These are phyloP conservation scores for Dactylonectria estremocensis DNA, from an alignment of 2,329 filamentous ascomycete species.

Conservation along the genomic window DNA sequence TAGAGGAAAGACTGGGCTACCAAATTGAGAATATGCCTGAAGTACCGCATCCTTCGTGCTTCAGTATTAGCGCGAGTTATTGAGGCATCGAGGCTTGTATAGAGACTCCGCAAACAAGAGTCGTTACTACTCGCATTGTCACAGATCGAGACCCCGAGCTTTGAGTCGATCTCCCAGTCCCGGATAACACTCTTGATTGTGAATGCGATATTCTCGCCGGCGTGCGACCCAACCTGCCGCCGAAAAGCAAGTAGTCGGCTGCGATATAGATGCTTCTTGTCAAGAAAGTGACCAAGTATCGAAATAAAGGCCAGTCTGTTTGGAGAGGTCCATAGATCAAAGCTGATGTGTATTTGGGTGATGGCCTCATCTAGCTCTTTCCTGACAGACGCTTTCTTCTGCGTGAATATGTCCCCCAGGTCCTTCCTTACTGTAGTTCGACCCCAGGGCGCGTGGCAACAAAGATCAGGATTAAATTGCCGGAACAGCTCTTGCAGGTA, in stretches of 20 bases:
- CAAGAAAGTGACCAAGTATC: not conserved
- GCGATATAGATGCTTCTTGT: not conserved
- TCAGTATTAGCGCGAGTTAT: not conserved
- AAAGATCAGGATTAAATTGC: constrained; percentile 22
- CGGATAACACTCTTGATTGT: constrained; percentile 14
- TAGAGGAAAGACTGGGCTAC: constrained; percentile 23
- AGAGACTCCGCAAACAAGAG: constrained; percentile 1
- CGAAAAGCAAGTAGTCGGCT: not conserved
- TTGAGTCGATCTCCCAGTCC: constrained; percentile 1
- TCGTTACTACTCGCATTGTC: constrained; percentile 1
- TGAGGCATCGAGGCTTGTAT: not conserved
- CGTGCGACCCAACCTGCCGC: not conserved
- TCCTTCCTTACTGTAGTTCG: constrained; percentile 25
- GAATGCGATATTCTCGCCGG: constrained; percentile 2
- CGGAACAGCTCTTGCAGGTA: constrained; percentile 27
- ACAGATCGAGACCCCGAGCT: not conserved
- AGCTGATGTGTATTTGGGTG: not conserved
- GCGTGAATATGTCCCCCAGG: constrained; percentile 20
- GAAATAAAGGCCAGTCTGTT: not conserved
- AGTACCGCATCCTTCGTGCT: not conserved
- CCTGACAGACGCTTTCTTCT: constrained; percentile 16
- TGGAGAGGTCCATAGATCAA: not conserved
- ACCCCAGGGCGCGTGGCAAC: constrained; percentile 15
- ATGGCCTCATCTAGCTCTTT: constrained; percentile 2
- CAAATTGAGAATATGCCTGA: constrained; percentile 15